Percentiles rank a stretch among this genome's conserved stretches.
These are phyloP conservation scores for Cladorrhinum sp. DNA, from an alignment of 2,329 filamentous ascomycete species.

Conservation along the genomic window DNA sequence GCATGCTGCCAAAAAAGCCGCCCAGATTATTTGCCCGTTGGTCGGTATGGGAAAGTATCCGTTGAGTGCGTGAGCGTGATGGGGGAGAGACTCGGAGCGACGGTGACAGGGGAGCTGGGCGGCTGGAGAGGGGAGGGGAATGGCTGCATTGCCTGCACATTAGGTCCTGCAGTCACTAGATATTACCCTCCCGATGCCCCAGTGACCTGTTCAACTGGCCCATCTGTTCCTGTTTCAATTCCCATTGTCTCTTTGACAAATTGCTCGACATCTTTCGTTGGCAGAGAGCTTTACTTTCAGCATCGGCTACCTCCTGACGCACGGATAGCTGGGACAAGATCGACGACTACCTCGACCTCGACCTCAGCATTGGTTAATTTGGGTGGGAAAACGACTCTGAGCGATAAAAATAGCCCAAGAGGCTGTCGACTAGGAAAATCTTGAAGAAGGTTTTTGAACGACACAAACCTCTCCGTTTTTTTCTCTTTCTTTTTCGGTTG, in stretches of 20 bases:
- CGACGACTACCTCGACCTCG: slow-evolving; percentile 10
- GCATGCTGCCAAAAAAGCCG: slow-evolving; percentile 22
- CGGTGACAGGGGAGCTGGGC: slow-evolving; percentile 23
- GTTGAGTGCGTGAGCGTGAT: slow-evolving; percentile 4
- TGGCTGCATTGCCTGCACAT: slow-evolving; percentile 14
- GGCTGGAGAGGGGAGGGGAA: slow-evolving; percentile 27
- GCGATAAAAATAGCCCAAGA: neutral
- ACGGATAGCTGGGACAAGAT: slow-evolving; percentile 14
- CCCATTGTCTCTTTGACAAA: slow-evolving; percentile 4
- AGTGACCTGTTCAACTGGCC: slow-evolving; percentile 3
- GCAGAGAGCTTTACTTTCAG: neutral
- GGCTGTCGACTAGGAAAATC: slow-evolving; percentile 3
- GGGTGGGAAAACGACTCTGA: slow-evolving; percentile 11
- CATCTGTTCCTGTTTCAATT: slow-evolving; percentile 7
- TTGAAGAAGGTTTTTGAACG: neutral
- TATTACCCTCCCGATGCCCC: slow-evolving; percentile 26
- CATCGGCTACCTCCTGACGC: neutral
- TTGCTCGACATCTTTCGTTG: neutral
- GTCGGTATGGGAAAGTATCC: slow-evolving; percentile 15
- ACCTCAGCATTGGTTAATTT: slow-evolving; percentile 9
- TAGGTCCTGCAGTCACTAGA: slow-evolving; percentile 17
- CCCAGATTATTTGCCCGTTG: slow-evolving; percentile 20
- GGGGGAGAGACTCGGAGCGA: slow-evolving; percentile 20
- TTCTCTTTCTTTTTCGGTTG: too few species aligned
- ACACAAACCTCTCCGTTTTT: neutral